These are phyloP conservation scores for Ogataea nitratoaversa DNA, from an alignment of 805 yeast species.

Conservation along the genomic window DNA sequence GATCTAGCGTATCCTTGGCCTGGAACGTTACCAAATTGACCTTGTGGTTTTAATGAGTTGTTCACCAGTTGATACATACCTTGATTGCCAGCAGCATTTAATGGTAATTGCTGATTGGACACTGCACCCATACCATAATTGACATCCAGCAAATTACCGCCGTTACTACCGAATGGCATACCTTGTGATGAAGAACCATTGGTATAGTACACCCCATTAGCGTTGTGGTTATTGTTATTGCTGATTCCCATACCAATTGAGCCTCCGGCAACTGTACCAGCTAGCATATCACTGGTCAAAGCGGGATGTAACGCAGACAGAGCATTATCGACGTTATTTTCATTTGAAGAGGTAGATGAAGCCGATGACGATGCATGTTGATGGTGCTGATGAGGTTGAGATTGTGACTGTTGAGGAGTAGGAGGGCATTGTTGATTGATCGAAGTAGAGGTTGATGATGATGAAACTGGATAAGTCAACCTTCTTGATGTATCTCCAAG, in stretches of 20 bases:
- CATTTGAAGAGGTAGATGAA: slow-evolving; percentile 2
- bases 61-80: slow-evolving; percentile 2
- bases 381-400: no score
- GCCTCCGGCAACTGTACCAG: slow-evolving; percentile 24
- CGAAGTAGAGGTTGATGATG: slow-evolving; percentile 7
- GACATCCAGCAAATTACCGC: neutral
- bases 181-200: neutral
- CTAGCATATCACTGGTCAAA: slow-evolving; percentile 23
- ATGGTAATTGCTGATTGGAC: slow-evolving; percentile 1
- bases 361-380: neutral
- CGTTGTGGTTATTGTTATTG: slow-evolving; percentile 1
- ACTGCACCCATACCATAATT: neutral
- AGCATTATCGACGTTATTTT: slow-evolving; percentile 6
- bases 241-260: slow-evolving; percentile 27
- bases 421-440: slow-evolving; percentile 1
- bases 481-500: slow-evolving; percentile 41
- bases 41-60: slow-evolving; percentile 1
- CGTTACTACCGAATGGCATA: neutral
- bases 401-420: slow-evolving; percentile 3
- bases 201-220: neutral
- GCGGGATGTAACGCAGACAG: slow-evolving; percentile 25
- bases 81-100: neutral
- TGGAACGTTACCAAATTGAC: slow-evolving; percentile 1
- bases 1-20: slow-evolving; percentile 10
- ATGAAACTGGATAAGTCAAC: slow-evolving; percentile 26